Evolutionary conservation across 768 basidiomycete species (phyloP).

Genomic region (Grammothele lineata): DNA sequence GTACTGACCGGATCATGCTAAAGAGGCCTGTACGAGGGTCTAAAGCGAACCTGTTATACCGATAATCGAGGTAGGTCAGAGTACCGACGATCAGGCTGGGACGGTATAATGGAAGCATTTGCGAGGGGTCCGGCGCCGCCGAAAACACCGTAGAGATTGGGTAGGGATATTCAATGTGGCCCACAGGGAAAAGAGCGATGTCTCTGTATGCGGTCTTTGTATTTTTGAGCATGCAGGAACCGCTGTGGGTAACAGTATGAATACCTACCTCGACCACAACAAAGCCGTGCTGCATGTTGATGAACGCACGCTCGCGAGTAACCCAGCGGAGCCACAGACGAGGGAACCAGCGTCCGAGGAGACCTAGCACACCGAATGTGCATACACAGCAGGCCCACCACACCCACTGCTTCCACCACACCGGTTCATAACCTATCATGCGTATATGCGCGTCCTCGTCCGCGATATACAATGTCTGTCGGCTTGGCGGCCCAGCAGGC

Average conservation of each 20-base stretch:
- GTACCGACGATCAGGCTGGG: background rate
- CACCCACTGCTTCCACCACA: slow-evolving; percentile 53
- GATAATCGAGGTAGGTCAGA: slow-evolving; percentile 79
- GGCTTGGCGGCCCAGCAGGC: slow-evolving; percentile 75
- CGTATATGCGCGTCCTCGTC: slow-evolving; percentile 90
- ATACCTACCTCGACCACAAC: slow-evolving; percentile 83
- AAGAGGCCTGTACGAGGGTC: slow-evolving; percentile 84
- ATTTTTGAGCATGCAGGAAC: slow-evolving; percentile 20
- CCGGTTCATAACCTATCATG: slow-evolving; percentile 79
- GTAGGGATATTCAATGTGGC: slow-evolving; percentile 68
- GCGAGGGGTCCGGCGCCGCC: slow-evolving; percentile 12
- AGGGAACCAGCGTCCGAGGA: slow-evolving; percentile 94
- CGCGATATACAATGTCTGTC: slow-evolving; percentile 79
- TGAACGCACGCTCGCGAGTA: slow-evolving; percentile 79
- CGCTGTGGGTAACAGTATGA: slow-evolving; percentile 3
- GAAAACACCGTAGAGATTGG: slow-evolving; percentile 80
- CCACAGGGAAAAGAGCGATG: slow-evolving; percentile 71
- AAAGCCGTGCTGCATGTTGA: slow-evolving; percentile 62
- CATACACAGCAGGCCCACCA: slow-evolving; percentile 73
- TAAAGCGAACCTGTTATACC: slow-evolving; percentile 86
- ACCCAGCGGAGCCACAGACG: slow-evolving; percentile 87
- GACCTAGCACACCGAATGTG: slow-evolving; percentile 65
- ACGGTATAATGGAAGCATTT: slow-evolving; percentile 7
- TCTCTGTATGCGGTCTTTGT: slow-evolving; percentile 79
- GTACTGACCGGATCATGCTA: slow-evolving; percentile 66